These are phyloP conservation scores for Pseudozyma tsukubaensis DNA, from an alignment of 1,284 basidiomycete species.

Conservation along the genomic window DNA sequence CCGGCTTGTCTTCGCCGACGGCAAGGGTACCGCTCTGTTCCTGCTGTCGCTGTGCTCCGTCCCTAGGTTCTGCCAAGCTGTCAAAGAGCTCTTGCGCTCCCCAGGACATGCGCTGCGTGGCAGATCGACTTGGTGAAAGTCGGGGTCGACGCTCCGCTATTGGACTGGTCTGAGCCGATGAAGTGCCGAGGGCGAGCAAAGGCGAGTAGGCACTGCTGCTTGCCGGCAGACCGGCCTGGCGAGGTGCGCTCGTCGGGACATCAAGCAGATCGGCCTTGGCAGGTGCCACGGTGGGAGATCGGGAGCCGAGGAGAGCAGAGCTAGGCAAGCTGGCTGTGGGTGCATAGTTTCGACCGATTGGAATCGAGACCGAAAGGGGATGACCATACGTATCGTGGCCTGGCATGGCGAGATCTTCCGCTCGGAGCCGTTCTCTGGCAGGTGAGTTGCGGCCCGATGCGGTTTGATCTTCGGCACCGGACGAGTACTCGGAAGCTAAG, in stretches of 20 bases:
- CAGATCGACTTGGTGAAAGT: conserved; percentile 27
- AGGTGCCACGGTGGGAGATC: conserved; percentile 31
- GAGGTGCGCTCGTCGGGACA: conserved; percentile 24
- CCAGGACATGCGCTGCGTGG: conserved; percentile 42
- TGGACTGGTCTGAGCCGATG: conserved; percentile 35
- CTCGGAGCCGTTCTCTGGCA: conserved; percentile 27
- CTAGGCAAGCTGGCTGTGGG: conserved; percentile 42
- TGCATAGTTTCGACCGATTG: conserved; percentile 24
- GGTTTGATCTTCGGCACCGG: conserved; percentile 18
- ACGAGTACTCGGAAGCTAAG: conserved; percentile 39
- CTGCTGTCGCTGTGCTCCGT: not conserved
- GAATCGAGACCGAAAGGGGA: conserved; percentile 45
- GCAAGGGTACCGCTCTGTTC: not conserved
- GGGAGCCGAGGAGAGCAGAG: conserved; percentile 45
- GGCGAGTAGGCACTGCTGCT: conserved; percentile 53
- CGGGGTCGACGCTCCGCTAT: conserved; percentile 31
- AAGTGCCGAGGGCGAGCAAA: conserved; percentile 32
- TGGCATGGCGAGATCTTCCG: conserved; percentile 25
- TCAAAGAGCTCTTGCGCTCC: conserved; percentile 52
- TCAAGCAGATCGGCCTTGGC: conserved; percentile 20
- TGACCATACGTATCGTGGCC: conserved; percentile 38
- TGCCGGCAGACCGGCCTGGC: conserved; percentile 31
- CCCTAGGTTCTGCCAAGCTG: conserved; percentile 31
- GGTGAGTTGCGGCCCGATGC: conserved; percentile 50
- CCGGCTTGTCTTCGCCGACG: conserved; percentile 32